phyloP scores from a whole-genome alignment of 2,329 filamentous ascomycete genomes.

The Paecilomyces sp. region DNA sequence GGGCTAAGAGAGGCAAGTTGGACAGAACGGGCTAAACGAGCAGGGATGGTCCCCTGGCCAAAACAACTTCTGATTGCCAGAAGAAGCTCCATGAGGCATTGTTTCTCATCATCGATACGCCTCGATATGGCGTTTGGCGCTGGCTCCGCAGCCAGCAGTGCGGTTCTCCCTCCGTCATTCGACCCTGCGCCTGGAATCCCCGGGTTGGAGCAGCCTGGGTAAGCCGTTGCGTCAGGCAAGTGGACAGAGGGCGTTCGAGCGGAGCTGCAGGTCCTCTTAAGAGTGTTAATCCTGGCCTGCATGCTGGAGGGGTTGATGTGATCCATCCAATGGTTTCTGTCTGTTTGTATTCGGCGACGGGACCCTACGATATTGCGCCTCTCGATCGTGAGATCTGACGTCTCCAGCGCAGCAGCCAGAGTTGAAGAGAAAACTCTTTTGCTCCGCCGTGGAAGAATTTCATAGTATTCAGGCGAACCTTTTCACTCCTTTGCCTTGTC shows the following conservation, averaged over 20 bases:
- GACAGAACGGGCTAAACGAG: background rate
- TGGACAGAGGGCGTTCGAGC: background rate
- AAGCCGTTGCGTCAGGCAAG: background rate
- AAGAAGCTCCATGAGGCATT: background rate
- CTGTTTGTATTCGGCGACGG: constrained; percentile 15
- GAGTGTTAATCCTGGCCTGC: constrained; percentile 12
- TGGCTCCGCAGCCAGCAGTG: background rate
- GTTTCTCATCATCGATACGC: background rate
- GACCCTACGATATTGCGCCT: constrained; percentile 9
- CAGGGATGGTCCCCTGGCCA: background rate
- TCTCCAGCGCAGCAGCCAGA: constrained; percentile 1
- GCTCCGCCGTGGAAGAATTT: background rate
- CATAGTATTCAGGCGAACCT: background rate
- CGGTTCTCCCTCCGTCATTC: background rate
- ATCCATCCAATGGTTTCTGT: constrained; percentile 18
- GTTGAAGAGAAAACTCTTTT: background rate
- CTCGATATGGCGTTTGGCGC: background rate
- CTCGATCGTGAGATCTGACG: constrained; percentile 5
- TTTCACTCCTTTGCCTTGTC: background rate
- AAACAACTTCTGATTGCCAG: background rate
- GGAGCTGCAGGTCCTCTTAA: background rate
- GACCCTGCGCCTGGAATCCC: background rate
- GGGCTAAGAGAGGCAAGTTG: background rate
- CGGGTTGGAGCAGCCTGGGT: background rate
- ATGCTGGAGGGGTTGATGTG: constrained; percentile 21